Evolutionary conservation across 73 alveolate species (phyloP), one percentile per base, ranked within the genome.

Genomic region (Paramecium biaurelia): DNA sequence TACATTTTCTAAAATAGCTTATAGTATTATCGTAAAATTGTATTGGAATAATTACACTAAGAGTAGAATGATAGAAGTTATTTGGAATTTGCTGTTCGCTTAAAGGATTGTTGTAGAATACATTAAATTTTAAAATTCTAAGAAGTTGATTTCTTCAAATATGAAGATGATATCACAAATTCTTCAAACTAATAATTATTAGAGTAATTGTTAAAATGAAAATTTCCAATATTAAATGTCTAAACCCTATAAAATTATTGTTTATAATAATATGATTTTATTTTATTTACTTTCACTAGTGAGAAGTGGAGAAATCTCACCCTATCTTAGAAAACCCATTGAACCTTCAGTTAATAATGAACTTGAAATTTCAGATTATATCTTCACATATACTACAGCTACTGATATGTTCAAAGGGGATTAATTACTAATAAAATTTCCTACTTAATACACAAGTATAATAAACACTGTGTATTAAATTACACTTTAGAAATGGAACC

Each of bases 331-430:
- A 35, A 72, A 30, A 72, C 63, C 86, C 0, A 72, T 72, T 35
- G 63, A 72, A 72, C 86, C 86, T 28, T 72, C 59, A 14, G 84
- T 63, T 10, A 53, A 79, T 79, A 79, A 79, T 79, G 23, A 38
- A 79, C 26, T 79, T 21, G 76, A 43, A 47, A 79, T 45, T 2
- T 18, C 76, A 23, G 70, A 41, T 10, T 79, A 79, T 24, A 18
- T 57, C 24, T 79, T 79, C 47, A 79, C 90, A 14, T 47, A 42
- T 45, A 79, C 90, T 1, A 79, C 90, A 2, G 45, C 18, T 2
- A 79, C 90, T 24, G 90, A 79, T 45, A 30, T 79, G 56, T 79
- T 79, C 32, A 43, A 38, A 30, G 90, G 90, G 4, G 90, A 79
- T 79, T 18, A 43, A 24, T 34, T 79, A 43, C 26, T 79, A 18